phyloP scores from a whole-genome alignment of 1,139 yeast species.

The Debaryomycetaceae sp. region DNA sequence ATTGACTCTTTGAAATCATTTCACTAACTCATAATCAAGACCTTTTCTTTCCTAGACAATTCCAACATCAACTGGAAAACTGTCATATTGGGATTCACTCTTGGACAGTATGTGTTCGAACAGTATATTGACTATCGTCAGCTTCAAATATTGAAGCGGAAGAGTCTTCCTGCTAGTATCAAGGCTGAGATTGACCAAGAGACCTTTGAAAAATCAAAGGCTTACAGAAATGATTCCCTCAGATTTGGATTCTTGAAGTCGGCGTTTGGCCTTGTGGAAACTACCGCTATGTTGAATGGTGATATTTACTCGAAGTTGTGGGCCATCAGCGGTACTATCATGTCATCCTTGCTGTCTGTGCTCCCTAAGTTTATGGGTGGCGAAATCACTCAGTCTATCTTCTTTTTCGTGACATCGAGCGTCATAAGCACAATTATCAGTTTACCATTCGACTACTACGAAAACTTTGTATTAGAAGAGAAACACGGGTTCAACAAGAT shows the following conservation, averaged over 20 bases:
- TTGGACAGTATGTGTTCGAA: constrained; percentile 74
- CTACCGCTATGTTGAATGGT: constrained; percentile 53
- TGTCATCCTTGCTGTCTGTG: constrained; percentile 27
- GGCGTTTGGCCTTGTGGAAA: constrained; percentile 51
- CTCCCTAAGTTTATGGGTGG: constrained; percentile 50
- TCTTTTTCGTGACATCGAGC: constrained; percentile 49
- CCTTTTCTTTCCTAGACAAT: constrained; percentile 25
- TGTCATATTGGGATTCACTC: constrained; percentile 68
- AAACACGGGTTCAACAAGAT: constrained; percentile 88
- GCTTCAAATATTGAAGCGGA: constrained; percentile 56
- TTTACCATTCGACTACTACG: constrained; percentile 70
- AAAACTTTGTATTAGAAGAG: constrained; percentile 86
- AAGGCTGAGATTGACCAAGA: constrained; percentile 64
- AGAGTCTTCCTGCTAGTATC: constrained; percentile 61
- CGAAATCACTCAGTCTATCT: constrained; percentile 62
- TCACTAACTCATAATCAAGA: constrained; percentile 3
- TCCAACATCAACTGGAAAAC: constrained; percentile 76
- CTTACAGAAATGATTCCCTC: constrained; percentile 79
- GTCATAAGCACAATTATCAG: constrained; percentile 49
- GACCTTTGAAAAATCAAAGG: constrained; percentile 75
- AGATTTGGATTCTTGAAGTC: constrained; percentile 61
- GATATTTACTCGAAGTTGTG: constrained; percentile 72
- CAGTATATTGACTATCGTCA: constrained; percentile 75
- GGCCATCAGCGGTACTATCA: constrained; percentile 45
- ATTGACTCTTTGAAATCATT: neutral